Evolutionary conservation across 257 asterid species (phyloP), one percentile per base, ranked within the genome.

Genomic region (Eucommia ulmoides): DNA sequence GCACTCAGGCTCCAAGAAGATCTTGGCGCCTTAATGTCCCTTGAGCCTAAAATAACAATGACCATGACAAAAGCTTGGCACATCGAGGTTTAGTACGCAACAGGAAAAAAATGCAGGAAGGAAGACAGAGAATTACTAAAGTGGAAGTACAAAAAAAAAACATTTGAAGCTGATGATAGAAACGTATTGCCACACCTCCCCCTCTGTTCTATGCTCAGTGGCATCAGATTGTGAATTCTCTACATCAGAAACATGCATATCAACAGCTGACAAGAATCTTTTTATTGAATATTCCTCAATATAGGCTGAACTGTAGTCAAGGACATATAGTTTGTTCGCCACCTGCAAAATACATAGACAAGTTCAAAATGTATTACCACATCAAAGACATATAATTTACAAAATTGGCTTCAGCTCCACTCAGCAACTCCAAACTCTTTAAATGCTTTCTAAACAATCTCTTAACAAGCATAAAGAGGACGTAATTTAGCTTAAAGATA

Each of bases 271-370:
- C 80, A 91, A 71, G 78, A 83, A 91, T 83, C 59, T 79, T 53
- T 65, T 74, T 47, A 68, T 83, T 21, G 95, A 94, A 65, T 71
- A 91, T 58, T 77, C 76, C 75, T 91, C 99, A 35, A 91, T 79
- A 58, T 66, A 74, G 65, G 77, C 93, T 44, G 95, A 77, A 41
- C 79, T 62, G 68, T 69, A 66, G 68, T 61, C 64, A 56, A 81
- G 75, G 46, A 68, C 74, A 45, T 76, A 85, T 35, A 91, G 89
- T 60, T 85, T 89, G 70, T 82, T 86, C 3, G 96, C 81, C 70
- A 86, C 98, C 98, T 91, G 81, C 57, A 42, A 67, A 59, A 53
- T 54, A 51, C 45, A 59, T 35, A n/a, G n/a, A 52, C 41, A 55
- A 47, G 59, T 52, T 53, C 19, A 50, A 56, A 59, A 62, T 38